phyloP scores from a whole-genome alignment of 1,284 basidiomycete genomes.

The Apiotrichum akiyoshidainum region DNA sequence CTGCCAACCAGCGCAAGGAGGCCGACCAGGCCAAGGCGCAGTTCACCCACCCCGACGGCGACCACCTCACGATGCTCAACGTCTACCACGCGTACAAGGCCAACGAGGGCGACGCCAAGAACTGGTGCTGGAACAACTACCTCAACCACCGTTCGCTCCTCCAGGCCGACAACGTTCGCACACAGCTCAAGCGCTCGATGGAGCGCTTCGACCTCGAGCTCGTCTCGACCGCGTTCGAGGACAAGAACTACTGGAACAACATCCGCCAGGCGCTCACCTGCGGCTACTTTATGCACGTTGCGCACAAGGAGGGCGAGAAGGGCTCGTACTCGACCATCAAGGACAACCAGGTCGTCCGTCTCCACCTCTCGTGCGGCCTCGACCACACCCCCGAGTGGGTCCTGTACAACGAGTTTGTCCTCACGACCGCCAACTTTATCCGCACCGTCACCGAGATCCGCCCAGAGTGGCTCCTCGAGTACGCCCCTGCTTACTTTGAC shows the following conservation, averaged over 20 bases:
- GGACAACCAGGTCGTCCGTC: constrained; percentile 83
- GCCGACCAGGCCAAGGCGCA: constrained; percentile 88
- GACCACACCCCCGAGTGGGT: constrained; percentile 96
- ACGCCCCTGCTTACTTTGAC: constrained; percentile 68
- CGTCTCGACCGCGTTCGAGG: constrained; percentile 68
- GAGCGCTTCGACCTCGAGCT: constrained; percentile 81
- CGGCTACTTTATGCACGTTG: constrained; percentile 98
- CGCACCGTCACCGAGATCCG: constrained; percentile 85
- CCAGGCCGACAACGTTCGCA: constrained; percentile 94
- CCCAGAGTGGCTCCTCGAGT: constrained; percentile 88
- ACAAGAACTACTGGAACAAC: constrained; percentile 72
- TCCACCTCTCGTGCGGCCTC: constrained; percentile 92
- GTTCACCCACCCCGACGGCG: constrained; percentile 88
- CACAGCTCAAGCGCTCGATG: constrained; percentile 88
- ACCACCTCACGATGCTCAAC: constrained; percentile 92
- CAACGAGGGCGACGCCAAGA: constrained; percentile 68
- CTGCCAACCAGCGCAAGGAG: constrained; percentile 79
- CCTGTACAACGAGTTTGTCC: constrained; percentile 94
- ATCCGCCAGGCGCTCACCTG: constrained; percentile 82
- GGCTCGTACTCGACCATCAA: constrained; percentile 83
- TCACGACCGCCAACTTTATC: constrained; percentile 83
- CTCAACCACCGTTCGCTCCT: constrained; percentile 77
- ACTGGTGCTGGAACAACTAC: constrained; percentile 94
- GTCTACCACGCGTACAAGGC: constrained; percentile 90
- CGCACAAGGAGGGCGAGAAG: constrained; percentile 92